Base-by-base conservation (phyloP, 768 basidiomycete species). In the Daedalea quercina region DNA sequence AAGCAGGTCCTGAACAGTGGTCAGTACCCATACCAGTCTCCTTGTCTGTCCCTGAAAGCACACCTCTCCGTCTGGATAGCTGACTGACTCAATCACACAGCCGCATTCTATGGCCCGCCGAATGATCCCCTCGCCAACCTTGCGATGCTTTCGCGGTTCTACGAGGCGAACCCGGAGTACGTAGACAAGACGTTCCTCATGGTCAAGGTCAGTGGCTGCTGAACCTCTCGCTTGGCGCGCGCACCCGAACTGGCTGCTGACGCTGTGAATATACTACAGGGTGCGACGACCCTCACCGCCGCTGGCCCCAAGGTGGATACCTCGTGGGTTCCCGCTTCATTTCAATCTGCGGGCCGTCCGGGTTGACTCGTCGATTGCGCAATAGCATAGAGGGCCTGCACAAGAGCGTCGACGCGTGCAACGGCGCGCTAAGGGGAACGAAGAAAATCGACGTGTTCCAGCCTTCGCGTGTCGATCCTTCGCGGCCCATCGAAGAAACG, bases 381-480 rank as follows among this genome's bases (percentile, higher is more conserved):
- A 2, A 15, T 47, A 65, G 62, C 17, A 54, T 58, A 6, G 78
- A 75, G 51, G 75, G 73, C 57, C 61, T 84, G 7, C 63, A 75
- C 9, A 63, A 70, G n/a, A 79, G 81, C 50, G 69, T 83, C n/a
- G 65, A 71, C 23, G 64, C 66, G 23, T 70, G 77, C 60, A 70
- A 74, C 46, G 66, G 64, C 2, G 69, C 70, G 12, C 69, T 85
- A 4, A 72, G 78, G 1, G 74, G 75, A 20, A 75, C 69, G 51
- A 81, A 80, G 67, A 75, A 70, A 53, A 60, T 85, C 52, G 85
- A 87, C 63, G 64, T 87, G 2, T 88, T 78, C 64, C 67, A 85
- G 62, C 66, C 69, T 22, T 77, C 80, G 1, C 71, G 80, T 6
- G 66, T 78, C 19, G 78, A 80, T 28, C 57, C 59, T 6, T 71